These are phyloP conservation scores for Candida jianshihensis DNA, from an alignment of 805 yeast genomes.

Conservation along the genomic window DNA sequence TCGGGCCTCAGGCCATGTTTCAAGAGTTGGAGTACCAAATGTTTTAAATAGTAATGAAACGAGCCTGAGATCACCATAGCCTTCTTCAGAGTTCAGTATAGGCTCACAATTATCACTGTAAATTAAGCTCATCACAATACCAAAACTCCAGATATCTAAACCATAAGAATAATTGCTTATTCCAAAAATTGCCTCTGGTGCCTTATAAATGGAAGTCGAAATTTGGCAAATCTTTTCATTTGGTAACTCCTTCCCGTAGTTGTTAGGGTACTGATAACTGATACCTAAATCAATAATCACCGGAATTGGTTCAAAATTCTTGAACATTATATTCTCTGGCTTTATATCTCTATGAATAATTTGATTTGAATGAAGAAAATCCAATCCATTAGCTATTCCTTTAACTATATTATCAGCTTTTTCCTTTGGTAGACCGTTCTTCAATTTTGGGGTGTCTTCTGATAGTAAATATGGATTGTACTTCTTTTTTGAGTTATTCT, in stretches of 20 bases:
- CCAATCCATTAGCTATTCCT: slow-evolving; percentile 39
- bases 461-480: slow-evolving; percentile 28
- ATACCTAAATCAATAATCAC: slow-evolving; percentile 38
- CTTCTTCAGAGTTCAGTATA: slow-evolving; percentile 30
- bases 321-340: slow-evolving; percentile 68
- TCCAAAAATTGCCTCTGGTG: slow-evolving; percentile 70
- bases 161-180: slow-evolving; percentile 43
- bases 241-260: slow-evolving; percentile 51
- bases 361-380: slow-evolving; percentile 61
- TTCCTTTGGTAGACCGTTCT: slow-evolving; percentile 10
- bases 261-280: slow-evolving; percentile 35
- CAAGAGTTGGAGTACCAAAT: slow-evolving; percentile 58
- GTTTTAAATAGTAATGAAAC: slow-evolving; percentile 44
- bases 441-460: background rate
- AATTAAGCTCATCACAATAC: slow-evolving; percentile 51
- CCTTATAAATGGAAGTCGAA: slow-evolving; percentile 59
- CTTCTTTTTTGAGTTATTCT: slow-evolving; percentile 22
- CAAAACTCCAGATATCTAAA: slow-evolving; percentile 70
- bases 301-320: slow-evolving; percentile 22
- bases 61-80: slow-evolving; percentile 51
- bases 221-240: slow-evolving; percentile 43
- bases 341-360: slow-evolving; percentile 92
- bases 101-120: slow-evolving; percentile 33
- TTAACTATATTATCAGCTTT: slow-evolving; percentile 26
- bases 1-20: slow-evolving; percentile 37